Evolutionary conservation across 2,329 filamentous ascomycete species (phyloP), one percentile per base, ranked within the genome.

Genomic region (Alternaria arbusti): DNA sequence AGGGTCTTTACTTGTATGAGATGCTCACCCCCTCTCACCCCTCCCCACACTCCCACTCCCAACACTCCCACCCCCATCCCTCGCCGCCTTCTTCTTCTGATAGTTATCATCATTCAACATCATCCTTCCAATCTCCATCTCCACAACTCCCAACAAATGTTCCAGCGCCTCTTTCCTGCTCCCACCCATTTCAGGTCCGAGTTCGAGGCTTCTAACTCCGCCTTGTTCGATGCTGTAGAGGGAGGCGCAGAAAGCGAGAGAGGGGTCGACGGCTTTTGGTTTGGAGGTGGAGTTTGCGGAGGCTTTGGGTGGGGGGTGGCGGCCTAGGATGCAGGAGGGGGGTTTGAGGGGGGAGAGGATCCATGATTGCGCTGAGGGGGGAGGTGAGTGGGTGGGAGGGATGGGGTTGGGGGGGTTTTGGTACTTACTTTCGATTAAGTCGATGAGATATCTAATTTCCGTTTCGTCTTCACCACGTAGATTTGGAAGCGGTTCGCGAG

Each of bases 401-500:
- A 36, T 36, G 32, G 15, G 0, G 4, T n/a, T 36, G 8, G 15
- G 8, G 4, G 32, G 15, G 32, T 9, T 36, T n/a, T 5, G 32
- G 32, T 36, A 55, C 57, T 15, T 64, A 70, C 71, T 59, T 54
- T 72, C 70, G 12, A 72, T 72, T 13, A 71, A 22, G 8, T 57
- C 51, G 2, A 49, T 55, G 2, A 74, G 52, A 15, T 66, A 63
- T 11, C 57, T 52, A 0, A 72, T 52, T 22, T 72, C 70, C 1
- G 57, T 52, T 58, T 74, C 71, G 25, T 72, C 65, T 64, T 74
- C 71, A 28, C 68, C 67, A 8, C 71, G 63, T 2, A 71, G 36
- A 23, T 69, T 70, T 3, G 67, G 70, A 15, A 59, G 59, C 1
- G 58, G 25, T 4, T 56, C 55, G 32, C 50, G 26, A 3, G 26